phyloP scores from a whole-genome alignment of 306 rosid species.

The Gleditsia sinensis region DNA sequence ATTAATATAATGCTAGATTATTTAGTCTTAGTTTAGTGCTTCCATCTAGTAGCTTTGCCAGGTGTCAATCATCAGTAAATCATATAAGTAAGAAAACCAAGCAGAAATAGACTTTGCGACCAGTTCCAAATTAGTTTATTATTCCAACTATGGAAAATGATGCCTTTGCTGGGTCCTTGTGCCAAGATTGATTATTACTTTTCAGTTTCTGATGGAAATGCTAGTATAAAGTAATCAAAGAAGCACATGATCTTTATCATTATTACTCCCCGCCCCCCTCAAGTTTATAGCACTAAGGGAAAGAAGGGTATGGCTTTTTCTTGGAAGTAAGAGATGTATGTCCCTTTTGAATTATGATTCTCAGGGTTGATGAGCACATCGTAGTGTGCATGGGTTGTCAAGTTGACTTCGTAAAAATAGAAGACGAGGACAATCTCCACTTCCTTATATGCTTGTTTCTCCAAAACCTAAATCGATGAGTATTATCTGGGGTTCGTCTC shows the following conservation, averaged over 20 bases:
- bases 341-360: slow-evolving; percentile 19
- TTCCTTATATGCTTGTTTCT: not conserved
- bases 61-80: slow-evolving; percentile 74
- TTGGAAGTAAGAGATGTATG: slow-evolving; percentile 26
- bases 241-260: slow-evolving; percentile 56
- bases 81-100: slow-evolving; percentile 46
- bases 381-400: slow-evolving; percentile 14
- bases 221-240: not conserved
- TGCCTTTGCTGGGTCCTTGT: slow-evolving; percentile 34
- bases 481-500: not conserved
- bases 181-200: slow-evolving; percentile 16
- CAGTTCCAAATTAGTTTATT: slow-evolving; percentile 21
- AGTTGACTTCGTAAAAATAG: slow-evolving; percentile 3
- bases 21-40: too few species aligned
- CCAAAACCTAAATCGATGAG: not conserved
- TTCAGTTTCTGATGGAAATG: slow-evolving; percentile 33
- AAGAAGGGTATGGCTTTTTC: slow-evolving; percentile 23
- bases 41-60: slow-evolving; percentile 38
- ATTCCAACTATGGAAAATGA: slow-evolving; percentile 41
- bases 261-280: slow-evolving; percentile 12
- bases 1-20: not conserved
- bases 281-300: slow-evolving; percentile 13
- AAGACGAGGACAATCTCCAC: not conserved
- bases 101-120: slow-evolving; percentile 27
- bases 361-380: not conserved